These are phyloP conservation scores for Tulasnella sp. DNA, from an alignment of 768 basidiomycete species.

Conservation along the genomic window DNA sequence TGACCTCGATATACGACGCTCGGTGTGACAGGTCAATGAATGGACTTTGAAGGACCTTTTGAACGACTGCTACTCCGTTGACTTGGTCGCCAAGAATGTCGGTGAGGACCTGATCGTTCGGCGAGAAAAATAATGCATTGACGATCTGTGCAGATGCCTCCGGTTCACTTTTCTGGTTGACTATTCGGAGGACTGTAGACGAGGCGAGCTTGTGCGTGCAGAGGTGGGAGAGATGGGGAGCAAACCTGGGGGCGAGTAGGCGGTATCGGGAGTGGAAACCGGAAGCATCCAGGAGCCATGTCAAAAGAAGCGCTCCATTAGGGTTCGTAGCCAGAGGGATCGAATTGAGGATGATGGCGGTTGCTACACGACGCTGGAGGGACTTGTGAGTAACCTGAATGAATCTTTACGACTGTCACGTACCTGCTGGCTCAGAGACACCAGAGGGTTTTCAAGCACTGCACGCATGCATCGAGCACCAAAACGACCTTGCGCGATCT, in stretches of 20 bases:
- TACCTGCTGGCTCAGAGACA: conserved; percentile 77
- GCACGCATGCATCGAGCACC: conserved; percentile 98
- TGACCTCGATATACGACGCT: conserved; percentile 70
- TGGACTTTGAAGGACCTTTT: conserved; percentile 85
- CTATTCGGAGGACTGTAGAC: conserved; percentile 87
- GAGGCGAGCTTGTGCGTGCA: conserved; percentile 98
- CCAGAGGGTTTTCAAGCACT: conserved; percentile 86
- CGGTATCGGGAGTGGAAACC: conserved; percentile 94
- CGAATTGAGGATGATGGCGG: conserved; percentile 91
- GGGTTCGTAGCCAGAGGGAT: conserved; percentile 97
- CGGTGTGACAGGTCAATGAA: conserved; percentile 73
- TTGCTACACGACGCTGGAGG: conserved; percentile 76
- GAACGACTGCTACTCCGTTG: conserved; percentile 87
- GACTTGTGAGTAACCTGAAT: neutral
- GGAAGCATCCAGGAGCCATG: conserved; percentile 95
- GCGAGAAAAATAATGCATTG: conserved; percentile 85
- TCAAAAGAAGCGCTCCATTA: conserved; percentile 90
- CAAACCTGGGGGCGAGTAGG: conserved; percentile 90
- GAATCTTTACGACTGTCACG: conserved; percentile 19
- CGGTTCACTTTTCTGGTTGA: conserved; percentile 93
- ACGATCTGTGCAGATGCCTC: conserved; percentile 83
- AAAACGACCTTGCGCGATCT: conserved; percentile 95
- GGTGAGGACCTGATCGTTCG: conserved; percentile 82
- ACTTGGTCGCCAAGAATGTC: conserved; percentile 96
- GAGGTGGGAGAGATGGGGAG: conserved; percentile 91